Base-by-base conservation (phyloP, 2,329 filamentous ascomycete species). In the Thelonectria discophora region DNA sequence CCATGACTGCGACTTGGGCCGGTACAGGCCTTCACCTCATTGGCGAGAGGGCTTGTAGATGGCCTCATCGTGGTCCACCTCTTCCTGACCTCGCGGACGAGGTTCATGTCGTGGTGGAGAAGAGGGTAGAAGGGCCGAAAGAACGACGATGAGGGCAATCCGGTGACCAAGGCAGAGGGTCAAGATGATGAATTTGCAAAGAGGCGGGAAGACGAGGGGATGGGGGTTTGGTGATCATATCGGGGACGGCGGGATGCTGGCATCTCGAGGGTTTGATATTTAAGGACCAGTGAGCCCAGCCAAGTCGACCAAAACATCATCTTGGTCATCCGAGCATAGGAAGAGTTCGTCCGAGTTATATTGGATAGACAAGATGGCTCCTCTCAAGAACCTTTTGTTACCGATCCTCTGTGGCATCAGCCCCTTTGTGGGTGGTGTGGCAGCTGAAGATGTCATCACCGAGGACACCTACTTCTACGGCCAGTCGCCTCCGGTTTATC, bases 401-500 rank as follows among this genome's bases (percentile, higher is more conserved):
- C 34, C 34, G 15, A 37, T 37, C n/a, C 40, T 43, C n/a, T 17
- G 40, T 3, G 17, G 39, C 51, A 24, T 54, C 8, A 17, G 17
- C 3, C 40, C 40, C 4, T 13, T 7, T 2, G 10, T 45, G 3
- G 39, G 15, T 12, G 7, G 17, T 24, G 17, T n/a, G 2, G n/a
- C 27, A 1, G 51, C 24, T 6, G 17, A 45, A 15, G 40, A 46
- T 7, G 21, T 46, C 2, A 54, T 54, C 6, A 54, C 40, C 1
- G 51, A 54, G 1, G 51, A 54, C 12, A 30, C 10, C 15, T 24
- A 43, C 39, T 50, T 50, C 12, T 57, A 57, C 15, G 54, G 54
- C 15, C 46, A 42, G 24, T 50, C 46, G 8, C 54, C 54, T 1
- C 27, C 54, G 3, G 39, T 57, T 11, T 57, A 57, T n/a, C 54